Percentiles rank a stretch among this genome's conserved stretches.
These are phyloP conservation scores for Claviceps monticola DNA, from an alignment of 2,329 filamentous ascomycete species.

Conservation along the genomic window DNA sequence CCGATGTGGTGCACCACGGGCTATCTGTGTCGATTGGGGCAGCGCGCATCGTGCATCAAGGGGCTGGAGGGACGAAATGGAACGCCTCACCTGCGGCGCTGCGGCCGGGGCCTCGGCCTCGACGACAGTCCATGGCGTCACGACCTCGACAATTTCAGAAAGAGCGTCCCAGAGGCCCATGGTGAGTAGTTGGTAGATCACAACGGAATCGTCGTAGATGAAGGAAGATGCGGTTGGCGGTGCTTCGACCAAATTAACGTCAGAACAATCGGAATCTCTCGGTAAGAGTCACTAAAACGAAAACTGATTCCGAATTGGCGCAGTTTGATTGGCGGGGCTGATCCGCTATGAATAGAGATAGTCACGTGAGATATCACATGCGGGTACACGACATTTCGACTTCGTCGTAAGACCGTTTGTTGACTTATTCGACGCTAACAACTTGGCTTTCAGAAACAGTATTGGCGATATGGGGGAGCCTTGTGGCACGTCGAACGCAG, in stretches of 20 bases:
- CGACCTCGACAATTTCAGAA: constrained; percentile 50
- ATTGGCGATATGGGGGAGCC: no score
- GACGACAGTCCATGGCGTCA: constrained; percentile 49
- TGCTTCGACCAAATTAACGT: constrained; percentile 19
- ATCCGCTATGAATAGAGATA: background rate
- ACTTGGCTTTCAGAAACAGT: no score
- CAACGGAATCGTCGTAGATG: constrained; percentile 24
- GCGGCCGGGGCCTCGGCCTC: constrained; percentile 56
- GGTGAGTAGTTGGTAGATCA: constrained; percentile 26
- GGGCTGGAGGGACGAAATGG: background rate
- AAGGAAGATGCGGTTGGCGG: constrained; percentile 15
- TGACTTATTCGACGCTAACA: no score
- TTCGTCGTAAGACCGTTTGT: background rate
- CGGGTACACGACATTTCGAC: background rate
- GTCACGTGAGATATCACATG: constrained; percentile 13
- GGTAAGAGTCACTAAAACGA: constrained; percentile 24
- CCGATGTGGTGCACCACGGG: background rate
- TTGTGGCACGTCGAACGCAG: no score
- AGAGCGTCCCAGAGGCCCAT: constrained; percentile 57
- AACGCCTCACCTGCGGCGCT: constrained; percentile 39
- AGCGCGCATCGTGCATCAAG: background rate
- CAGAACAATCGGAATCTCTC: constrained; percentile 26
- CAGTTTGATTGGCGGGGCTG: constrained; percentile 29
- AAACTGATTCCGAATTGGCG: constrained; percentile 36
- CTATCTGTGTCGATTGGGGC: background rate